These are phyloP conservation scores for Colletotrichum sojae DNA, from an alignment of 2,329 filamentous ascomycete genomes.

Conservation along the genomic window DNA sequence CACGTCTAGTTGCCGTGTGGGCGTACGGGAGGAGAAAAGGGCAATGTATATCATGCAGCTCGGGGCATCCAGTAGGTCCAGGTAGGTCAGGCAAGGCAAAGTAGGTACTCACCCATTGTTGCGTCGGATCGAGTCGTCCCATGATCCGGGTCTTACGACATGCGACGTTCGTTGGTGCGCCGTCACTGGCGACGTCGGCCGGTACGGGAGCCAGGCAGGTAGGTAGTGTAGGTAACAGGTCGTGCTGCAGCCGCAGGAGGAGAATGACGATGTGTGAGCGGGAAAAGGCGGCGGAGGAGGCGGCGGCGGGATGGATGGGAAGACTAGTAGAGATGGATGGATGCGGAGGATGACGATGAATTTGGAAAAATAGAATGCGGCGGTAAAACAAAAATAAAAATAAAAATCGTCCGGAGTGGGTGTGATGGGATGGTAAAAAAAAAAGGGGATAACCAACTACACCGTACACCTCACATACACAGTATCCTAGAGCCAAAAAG, in stretches of 20 bases:
- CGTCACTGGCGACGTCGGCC: constrained; percentile 16
- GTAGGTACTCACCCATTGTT: constrained; percentile 53
- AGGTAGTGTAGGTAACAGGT: too few species aligned
- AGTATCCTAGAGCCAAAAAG: background rate
- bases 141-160: constrained; percentile 49
- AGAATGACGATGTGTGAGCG: too few species aligned
- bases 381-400: constrained; percentile 3
- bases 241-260: too few species aligned
- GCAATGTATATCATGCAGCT: background rate
- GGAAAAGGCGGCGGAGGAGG: too few species aligned
- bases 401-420: constrained; percentile 8
- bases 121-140: constrained; percentile 49
- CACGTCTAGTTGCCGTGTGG: background rate
- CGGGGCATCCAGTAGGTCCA: background rate
- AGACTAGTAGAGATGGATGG: background rate
- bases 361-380: constrained; percentile 2
- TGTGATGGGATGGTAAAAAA: constrained; percentile 6
- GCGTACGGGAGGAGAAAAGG: background rate
- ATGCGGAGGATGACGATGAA: background rate
- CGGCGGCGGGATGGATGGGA: background rate
- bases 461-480: too few species aligned
- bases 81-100: background rate
- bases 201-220: background rate
- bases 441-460: constrained; percentile 3
- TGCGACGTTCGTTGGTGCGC: constrained; percentile 30